These are phyloP conservation scores for Paramecium sonneborni DNA, from an alignment of 73 alveolate genomes.

Conservation along the genomic window DNA sequence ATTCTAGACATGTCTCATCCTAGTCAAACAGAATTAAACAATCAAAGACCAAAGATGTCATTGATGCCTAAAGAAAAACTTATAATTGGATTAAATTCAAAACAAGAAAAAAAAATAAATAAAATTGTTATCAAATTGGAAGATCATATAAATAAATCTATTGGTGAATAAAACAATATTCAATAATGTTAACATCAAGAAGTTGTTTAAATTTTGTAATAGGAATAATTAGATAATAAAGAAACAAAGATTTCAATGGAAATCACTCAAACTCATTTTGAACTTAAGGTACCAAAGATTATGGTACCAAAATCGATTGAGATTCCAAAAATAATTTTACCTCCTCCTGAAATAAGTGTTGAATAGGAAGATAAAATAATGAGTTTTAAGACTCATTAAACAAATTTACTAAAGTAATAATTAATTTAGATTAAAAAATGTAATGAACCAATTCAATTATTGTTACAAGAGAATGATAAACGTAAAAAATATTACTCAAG, in stretches of 20 bases:
- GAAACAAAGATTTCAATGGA: not conserved
- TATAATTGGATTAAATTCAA: not conserved
- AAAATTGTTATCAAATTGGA: not conserved
- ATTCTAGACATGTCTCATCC: not conserved
- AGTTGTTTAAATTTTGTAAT: not conserved
- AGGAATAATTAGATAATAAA: not conserved
- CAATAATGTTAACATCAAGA: not conserved
- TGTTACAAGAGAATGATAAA: not conserved
- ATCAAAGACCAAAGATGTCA: not conserved
- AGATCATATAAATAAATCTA: not conserved
- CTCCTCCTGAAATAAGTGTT: not conserved
- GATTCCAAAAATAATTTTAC: not conserved
- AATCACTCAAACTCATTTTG: not conserved
- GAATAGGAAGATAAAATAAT: not conserved
- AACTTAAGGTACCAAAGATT: not conserved
- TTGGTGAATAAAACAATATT: not conserved
- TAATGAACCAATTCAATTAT: slow-evolving; percentile 6
- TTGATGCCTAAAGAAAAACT: not conserved
- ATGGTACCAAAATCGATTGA: not conserved
- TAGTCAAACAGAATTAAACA: not conserved
- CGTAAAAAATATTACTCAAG: slow-evolving; percentile 33
- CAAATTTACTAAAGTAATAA: not conserved
- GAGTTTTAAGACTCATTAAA: not conserved
- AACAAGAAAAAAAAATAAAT: not conserved
- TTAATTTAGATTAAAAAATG: not conserved